Evolutionary conservation across 2,329 filamentous ascomycete species (phyloP), one percentile per base, ranked within the genome.

Genomic region (Arthrobotrys sinensis): DNA sequence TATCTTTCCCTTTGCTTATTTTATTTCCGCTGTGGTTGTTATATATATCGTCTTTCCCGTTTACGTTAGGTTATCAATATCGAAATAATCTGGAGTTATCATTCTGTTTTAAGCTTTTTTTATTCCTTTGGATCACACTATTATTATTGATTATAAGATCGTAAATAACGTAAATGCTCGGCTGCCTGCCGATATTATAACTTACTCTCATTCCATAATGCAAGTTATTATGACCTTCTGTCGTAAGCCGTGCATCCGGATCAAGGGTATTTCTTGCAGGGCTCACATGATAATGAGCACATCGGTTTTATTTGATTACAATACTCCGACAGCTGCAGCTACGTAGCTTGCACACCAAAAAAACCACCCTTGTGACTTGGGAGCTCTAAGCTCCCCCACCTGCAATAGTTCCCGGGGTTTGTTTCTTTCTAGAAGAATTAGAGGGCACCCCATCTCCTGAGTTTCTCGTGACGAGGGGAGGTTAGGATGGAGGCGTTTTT

Each of bases 71-170:
- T 53, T 32, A 71, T 53, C 62, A 64, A 34, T 64, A 50, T 38
- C 36, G 28, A 65, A 65, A 52, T 65, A 65, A 65, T 50, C 55
- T 43, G 55, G 55, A 60, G 55, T 60, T 60, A 60, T 60, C 36
- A 19, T 60, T 64, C 60, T 64, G 24, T 48, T 50, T 64, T 11
- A 48, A 64, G 36, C 32, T 28, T 28, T 28, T 28, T 38, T 40
- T n/a, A 57, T 57, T 57, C 52, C 52, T 57, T 57, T 57, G 24
- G 50, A 7, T 34, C 28, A 57, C 10, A 57, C 10, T 21, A 36
- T 16, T 36, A 16, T 19, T 21, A 5, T 3, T 28, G 5, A 32
- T 32, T n/a, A 21, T 52, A 40, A 60, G 19, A 28, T 60, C 36
- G 36, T 14, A 43, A 38, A 28, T 60, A 43, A 40, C 11, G 55